Conservation (phyloP, 495 filamentous ascomycete genomes). For the Aspergillus affinis region DNA sequence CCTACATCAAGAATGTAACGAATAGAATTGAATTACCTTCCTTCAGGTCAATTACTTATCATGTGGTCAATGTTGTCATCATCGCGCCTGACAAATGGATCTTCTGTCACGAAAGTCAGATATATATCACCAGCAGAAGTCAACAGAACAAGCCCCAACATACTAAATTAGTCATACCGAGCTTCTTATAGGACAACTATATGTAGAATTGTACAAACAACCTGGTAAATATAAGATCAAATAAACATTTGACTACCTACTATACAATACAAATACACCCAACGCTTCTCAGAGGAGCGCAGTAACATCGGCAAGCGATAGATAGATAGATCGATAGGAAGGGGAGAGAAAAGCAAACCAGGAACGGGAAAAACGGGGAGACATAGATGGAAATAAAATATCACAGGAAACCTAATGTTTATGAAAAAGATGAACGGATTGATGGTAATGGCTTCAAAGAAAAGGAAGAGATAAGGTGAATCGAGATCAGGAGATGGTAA, state of each 20-base stretch:
- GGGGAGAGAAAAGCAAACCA: conserved; percentile 10
- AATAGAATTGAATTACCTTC: no score
- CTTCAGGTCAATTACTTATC: no score
- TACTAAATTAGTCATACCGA: not conserved
- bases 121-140: no score
- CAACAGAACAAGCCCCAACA: no score
- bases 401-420: conserved; percentile 24
- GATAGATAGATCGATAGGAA: conserved; percentile 12
- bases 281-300: conserved; percentile 8
- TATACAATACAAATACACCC: conserved; percentile 29
- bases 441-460: not conserved
- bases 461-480: conserved; percentile 22
- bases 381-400: conserved; percentile 23
- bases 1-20: no score
- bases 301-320: not conserved
- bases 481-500: conserved; percentile 24
- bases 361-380: not conserved
- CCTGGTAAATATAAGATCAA: conserved; percentile 10
- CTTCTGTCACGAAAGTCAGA: no score
- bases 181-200: not conserved
- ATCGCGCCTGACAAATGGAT: no score
- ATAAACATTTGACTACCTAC: conserved; percentile 18
- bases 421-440: not conserved
- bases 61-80: no score
- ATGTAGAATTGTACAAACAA: conserved; percentile 15